A percentile compares a stretch with the other conserved stretches of the same genome.
phyloP scores from a whole-genome alignment of 2,329 filamentous ascomycete genomes.

The Cercospora sp. region DNA sequence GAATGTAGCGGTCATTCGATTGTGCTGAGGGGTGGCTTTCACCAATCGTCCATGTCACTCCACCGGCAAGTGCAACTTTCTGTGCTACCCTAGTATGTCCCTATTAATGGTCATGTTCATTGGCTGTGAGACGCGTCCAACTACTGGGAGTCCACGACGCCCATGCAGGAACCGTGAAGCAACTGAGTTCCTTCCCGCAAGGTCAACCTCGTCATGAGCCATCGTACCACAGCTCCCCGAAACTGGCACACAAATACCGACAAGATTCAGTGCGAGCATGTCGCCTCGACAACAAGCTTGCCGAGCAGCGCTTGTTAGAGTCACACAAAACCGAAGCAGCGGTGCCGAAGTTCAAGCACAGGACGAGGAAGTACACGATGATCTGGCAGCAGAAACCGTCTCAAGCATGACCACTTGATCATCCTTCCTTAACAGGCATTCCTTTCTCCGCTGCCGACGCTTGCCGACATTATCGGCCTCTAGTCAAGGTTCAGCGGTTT shows the following conservation, averaged over 20 bases:
- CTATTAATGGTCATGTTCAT: neutral
- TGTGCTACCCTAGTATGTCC: neutral
- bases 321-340: neutral
- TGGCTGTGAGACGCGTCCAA: neutral
- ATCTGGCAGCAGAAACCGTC: neutral
- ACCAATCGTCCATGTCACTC: neutral
- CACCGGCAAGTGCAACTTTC: neutral
- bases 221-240: neutral
- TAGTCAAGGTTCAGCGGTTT: conserved; percentile 1
- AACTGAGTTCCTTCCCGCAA: neutral
- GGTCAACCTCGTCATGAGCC: neutral
- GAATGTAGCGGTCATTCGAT: neutral
- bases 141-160: neutral
- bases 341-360: neutral
- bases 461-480: neutral
- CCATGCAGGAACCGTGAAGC: conserved; percentile 1
- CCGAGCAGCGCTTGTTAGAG: neutral
- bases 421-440: neutral
- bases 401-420: neutral
- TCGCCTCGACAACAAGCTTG: neutral
- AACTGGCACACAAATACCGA: neutral
- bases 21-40: neutral
- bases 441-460: neutral
- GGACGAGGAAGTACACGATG: neutral
- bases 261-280: neutral